Percentiles rank a stretch among this genome's conserved stretches.
Evolutionary conservation across 306 rosid species (phyloP).

Genomic region (Pueraria montana): DNA sequence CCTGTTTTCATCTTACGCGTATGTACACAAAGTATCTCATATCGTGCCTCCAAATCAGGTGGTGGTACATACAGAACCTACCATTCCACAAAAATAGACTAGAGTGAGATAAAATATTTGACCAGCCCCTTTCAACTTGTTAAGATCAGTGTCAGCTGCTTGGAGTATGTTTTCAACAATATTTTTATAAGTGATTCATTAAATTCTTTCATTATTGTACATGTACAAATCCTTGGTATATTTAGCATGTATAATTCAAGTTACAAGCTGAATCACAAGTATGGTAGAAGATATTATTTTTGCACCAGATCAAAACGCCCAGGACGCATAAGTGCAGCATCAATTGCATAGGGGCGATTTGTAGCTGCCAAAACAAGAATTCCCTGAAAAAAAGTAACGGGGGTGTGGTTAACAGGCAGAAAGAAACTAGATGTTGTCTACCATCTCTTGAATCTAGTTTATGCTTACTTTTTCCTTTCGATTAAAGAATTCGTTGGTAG

Average conservation of each 20-base stretch:
- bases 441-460: slow-evolving; percentile 38
- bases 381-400: slow-evolving; percentile 61
- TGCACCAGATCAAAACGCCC: slow-evolving; percentile 92
- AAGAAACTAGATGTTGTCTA: slow-evolving; percentile 30
- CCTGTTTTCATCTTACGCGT: slow-evolving; percentile 72
- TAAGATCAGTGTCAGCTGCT: background rate
- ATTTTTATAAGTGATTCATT: background rate
- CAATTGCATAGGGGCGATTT: slow-evolving; percentile 91
- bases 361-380: slow-evolving; percentile 97
- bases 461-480: background rate
- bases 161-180: background rate
- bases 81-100: slow-evolving; percentile 40
- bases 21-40: slow-evolving; percentile 82
- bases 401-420: slow-evolving; percentile 12
- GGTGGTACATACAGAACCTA: slow-evolving; percentile 94
- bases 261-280: slow-evolving; percentile 1
- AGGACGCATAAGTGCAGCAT: slow-evolving; percentile 93
- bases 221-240: background rate
- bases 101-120: slow-evolving; percentile 33
- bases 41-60: slow-evolving; percentile 86
- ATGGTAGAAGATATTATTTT: slow-evolving; percentile 23
- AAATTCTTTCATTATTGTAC: slow-evolving; percentile 19
- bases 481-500: slow-evolving; percentile 2
- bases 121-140: slow-evolving; percentile 10
- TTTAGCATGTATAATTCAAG: background rate